Conservation (phyloP, 352 stramenopile species). For the Elongisporangium anandrum region DNA sequence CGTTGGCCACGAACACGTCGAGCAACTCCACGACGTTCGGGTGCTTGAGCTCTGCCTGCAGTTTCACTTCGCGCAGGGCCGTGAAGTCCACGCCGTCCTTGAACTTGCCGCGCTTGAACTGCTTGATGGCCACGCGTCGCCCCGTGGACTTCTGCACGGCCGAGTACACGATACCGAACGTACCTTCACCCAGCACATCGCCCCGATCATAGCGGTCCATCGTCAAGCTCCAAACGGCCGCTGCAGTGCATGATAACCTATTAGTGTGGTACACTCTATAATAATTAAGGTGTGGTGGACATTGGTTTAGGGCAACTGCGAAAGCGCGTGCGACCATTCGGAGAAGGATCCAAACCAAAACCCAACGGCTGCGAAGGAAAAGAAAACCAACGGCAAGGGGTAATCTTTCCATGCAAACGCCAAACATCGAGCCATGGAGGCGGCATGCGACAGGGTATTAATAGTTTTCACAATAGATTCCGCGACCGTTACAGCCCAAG, state of each 20-base stretch:
- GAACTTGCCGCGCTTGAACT: conserved; percentile 88
- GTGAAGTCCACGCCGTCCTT: conserved; percentile 89
- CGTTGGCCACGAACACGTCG: conserved; percentile 84
- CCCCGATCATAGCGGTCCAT: conserved; percentile 84
- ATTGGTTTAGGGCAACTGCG: not conserved
- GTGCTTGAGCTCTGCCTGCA: conserved; percentile 85
- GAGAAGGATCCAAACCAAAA: not conserved
- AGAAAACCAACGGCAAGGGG: not conserved
- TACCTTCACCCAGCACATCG: conserved; percentile 78
- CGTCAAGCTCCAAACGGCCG: conserved; percentile 2
- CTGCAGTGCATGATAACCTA: not conserved
- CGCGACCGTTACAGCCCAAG: not conserved
- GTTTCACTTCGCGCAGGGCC: conserved; percentile 85
- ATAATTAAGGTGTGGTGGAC: not conserved
- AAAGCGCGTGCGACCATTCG: not conserved
- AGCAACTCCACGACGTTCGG: conserved; percentile 82
- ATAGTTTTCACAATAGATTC: not conserved
- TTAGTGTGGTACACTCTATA: conserved; percentile 1
- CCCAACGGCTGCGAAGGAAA: not conserved
- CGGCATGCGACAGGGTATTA: not conserved
- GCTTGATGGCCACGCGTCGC: conserved; percentile 76
- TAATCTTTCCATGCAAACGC: not conserved
- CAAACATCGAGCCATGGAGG: not conserved
- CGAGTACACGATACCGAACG: conserved; percentile 85
- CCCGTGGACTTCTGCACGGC: conserved; percentile 74